These are phyloP conservation scores for Taphrina sp. DNA, from an alignment of 1,139 yeast species.

Conservation along the genomic window DNA sequence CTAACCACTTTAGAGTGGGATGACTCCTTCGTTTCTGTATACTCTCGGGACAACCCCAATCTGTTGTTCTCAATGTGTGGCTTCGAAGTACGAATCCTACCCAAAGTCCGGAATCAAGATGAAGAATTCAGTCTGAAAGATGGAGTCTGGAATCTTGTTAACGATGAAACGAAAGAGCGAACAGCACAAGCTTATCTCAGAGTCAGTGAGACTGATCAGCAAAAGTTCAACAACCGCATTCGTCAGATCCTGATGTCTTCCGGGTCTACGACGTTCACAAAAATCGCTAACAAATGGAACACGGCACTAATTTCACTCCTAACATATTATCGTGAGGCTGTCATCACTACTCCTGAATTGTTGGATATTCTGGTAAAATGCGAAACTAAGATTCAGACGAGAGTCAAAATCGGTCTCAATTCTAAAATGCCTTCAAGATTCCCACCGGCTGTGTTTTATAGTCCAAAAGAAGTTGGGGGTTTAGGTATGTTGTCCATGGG, in stretches of 20 bases:
- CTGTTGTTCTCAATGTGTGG: constrained; percentile 89
- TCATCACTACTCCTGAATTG: constrained; percentile 73
- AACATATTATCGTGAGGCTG: constrained; percentile 91
- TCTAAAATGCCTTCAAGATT: constrained; percentile 98
- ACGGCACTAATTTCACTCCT: constrained; percentile 83
- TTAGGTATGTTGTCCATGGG: constrained; percentile 97
- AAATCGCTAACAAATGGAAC: constrained; percentile 95
- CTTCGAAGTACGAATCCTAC: constrained; percentile 85
- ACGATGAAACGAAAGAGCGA: constrained; percentile 72
- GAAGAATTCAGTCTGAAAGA: constrained; percentile 52
- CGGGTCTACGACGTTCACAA: constrained; percentile 92
- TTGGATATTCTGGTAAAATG: constrained; percentile 82
- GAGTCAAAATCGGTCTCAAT: constrained; percentile 91
- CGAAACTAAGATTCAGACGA: constrained; percentile 89
- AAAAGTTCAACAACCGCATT: constrained; percentile 75
- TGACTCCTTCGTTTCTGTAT: constrained; percentile 78
- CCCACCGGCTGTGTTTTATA: constrained; percentile 97
- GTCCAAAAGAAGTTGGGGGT: constrained; percentile 97
- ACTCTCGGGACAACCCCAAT: constrained; percentile 86
- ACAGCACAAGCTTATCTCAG: constrained; percentile 86
- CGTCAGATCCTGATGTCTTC: constrained; percentile 92
- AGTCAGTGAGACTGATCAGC: constrained; percentile 77
- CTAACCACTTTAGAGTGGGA: constrained; percentile 76
- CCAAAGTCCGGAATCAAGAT: constrained; percentile 59
- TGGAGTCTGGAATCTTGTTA: constrained; percentile 87